Conservation (phyloP, 371 early-diverging fungal species). For the Saksenaea oblongispora region DNA sequence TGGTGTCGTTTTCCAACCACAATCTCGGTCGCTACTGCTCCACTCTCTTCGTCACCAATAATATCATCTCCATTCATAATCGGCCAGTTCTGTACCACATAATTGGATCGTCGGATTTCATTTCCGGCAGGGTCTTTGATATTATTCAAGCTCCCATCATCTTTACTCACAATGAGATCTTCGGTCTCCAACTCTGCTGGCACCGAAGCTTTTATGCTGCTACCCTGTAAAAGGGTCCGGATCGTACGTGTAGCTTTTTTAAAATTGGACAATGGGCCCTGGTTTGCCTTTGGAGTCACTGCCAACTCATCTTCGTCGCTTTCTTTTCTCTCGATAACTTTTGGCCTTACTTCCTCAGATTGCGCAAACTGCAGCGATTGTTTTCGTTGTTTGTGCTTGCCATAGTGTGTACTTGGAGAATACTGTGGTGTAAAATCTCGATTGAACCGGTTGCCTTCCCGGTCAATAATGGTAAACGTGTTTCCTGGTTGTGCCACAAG, state of each 20-base stretch:
- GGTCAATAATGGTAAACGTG: constrained; percentile 61
- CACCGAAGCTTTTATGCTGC: constrained; percentile 4
- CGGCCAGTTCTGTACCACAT: constrained; percentile 46
- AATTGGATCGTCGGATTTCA: constrained; percentile 34
- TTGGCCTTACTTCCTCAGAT: neutral
- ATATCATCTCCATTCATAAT: constrained; percentile 32
- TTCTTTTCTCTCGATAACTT: neutral
- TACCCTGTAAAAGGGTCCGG: constrained; percentile 20
- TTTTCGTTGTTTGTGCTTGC: constrained; percentile 11
- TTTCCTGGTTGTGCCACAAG: constrained; percentile 67
- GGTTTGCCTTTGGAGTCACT: constrained; percentile 13
- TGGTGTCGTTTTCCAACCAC: constrained; percentile 48
- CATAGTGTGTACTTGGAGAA: constrained; percentile 15
- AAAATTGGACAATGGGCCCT: constrained; percentile 18
- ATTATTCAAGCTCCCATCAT: constrained; percentile 15
- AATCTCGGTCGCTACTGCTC: constrained; percentile 61
- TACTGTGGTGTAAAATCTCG: constrained; percentile 47
- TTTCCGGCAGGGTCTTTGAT: constrained; percentile 21
- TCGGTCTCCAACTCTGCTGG: constrained; percentile 13
- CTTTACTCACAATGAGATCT: constrained; percentile 17
- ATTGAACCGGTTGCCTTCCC: constrained; percentile 55
- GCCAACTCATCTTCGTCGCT: constrained; percentile 10
- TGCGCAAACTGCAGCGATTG: neutral
- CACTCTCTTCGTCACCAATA: constrained; percentile 33
- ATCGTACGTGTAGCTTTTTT: constrained; percentile 21